These are phyloP conservation scores for Mortierella sp. DNA, from an alignment of 371 early-diverging fungal genomes.

Conservation along the genomic window DNA sequence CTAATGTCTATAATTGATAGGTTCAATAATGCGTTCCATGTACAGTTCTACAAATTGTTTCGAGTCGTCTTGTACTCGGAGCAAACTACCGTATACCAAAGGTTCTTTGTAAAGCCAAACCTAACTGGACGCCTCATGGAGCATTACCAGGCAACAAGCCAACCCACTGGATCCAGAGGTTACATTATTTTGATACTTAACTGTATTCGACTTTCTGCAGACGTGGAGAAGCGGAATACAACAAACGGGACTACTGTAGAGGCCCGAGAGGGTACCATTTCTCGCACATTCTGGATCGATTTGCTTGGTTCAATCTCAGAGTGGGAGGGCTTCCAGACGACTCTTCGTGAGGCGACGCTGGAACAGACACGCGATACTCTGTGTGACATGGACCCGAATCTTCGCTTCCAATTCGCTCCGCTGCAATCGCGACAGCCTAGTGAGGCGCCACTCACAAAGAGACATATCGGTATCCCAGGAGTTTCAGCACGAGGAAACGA, in stretches of 20 bases:
- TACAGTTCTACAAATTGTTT: conserved; percentile 55
- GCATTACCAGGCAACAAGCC: conserved; percentile 25
- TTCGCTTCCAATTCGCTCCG: conserved; percentile 56
- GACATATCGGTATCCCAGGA: conserved; percentile 51
- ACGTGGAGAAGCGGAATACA: conserved; percentile 20
- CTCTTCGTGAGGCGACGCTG: conserved; percentile 42
- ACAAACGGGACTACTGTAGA: conserved; percentile 1
- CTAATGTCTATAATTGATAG: conserved; percentile 6
- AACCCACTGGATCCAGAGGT: conserved; percentile 47
- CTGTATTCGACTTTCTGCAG: conserved; percentile 46
- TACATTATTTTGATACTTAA: conserved; percentile 54
- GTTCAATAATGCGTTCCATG: conserved; percentile 56
- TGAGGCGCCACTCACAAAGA: conserved; percentile 48
- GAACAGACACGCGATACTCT: conserved; percentile 48
- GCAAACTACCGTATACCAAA: conserved; percentile 28
- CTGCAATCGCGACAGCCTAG: conserved; percentile 47
- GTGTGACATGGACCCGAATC: conserved; percentile 50
- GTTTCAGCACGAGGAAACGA: conserved; percentile 45
- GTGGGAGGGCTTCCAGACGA: conserved; percentile 36
- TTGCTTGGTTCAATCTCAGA: not conserved
- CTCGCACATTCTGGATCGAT: conserved; percentile 38
- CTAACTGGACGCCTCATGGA: conserved; percentile 39
- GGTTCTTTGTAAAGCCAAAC: conserved; percentile 32
- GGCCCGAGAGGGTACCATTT: conserved; percentile 1
- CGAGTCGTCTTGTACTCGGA: conserved; percentile 47